Conservation (phyloP, 2,329 filamentous ascomycete genomes). For the Sordariomycetes sp. region DNA sequence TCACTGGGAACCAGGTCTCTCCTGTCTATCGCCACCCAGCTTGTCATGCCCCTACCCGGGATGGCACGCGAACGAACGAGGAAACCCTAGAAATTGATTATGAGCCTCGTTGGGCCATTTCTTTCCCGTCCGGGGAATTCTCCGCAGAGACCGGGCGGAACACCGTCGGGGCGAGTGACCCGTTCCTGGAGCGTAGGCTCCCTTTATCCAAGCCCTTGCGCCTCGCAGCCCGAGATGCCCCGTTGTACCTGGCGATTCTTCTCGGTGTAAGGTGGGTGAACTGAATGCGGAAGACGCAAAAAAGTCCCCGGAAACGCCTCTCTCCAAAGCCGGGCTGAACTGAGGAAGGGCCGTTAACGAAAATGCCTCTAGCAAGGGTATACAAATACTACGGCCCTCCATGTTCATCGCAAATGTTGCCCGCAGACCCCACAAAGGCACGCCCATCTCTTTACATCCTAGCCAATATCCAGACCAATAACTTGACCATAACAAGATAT, state of each 20-base stretch:
- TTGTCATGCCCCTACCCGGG: not conserved
- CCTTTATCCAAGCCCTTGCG: not conserved
- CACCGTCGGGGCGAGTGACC: not conserved
- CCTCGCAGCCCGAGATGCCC: not conserved
- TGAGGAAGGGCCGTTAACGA: not conserved
- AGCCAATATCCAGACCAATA: not conserved
- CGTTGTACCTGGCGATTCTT: not conserved
- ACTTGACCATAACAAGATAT: not conserved
- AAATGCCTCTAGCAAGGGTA: not conserved
- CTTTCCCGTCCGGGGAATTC: not conserved
- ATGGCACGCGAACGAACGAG: not conserved
- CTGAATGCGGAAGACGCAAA: not conserved
- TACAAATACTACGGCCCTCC: not conserved
- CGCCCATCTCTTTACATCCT: not conserved
- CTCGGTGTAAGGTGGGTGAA: not conserved
- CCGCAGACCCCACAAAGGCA: not conserved
- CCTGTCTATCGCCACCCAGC: not conserved
- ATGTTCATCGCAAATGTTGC: not conserved
- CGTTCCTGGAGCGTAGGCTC: not conserved
- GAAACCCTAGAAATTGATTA: not conserved
- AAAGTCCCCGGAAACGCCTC: not conserved
- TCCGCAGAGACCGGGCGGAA: not conserved
- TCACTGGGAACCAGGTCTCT: not conserved
- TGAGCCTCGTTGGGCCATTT: not conserved
- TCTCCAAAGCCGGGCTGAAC: not conserved